Evolutionary conservation across 2,329 filamentous ascomycete genomes (phyloP).

Genomic region (Orbilia javanica): DNA sequence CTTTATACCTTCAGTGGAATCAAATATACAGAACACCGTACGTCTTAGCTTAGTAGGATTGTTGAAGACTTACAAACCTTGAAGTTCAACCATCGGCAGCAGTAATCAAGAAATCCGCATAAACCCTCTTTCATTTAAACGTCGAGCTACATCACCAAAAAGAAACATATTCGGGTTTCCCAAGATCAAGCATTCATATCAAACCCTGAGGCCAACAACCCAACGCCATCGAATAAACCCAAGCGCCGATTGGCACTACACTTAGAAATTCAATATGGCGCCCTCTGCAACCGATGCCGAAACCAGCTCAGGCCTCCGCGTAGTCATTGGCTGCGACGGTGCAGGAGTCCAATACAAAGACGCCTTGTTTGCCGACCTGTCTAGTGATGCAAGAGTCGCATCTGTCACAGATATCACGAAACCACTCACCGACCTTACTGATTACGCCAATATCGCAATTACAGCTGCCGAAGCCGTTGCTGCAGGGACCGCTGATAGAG

Average conservation of each 20-base stretch:
- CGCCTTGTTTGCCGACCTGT: constrained; percentile 41
- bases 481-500: constrained; percentile 78
- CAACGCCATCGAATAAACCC: background rate
- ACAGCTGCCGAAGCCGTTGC: constrained; percentile 69
- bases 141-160: background rate
- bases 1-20: background rate
- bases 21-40: background rate
- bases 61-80: background rate
- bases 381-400: constrained; percentile 25
- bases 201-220: background rate
- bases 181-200: background rate
- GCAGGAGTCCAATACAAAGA: constrained; percentile 58
- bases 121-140: background rate
- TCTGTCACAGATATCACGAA: constrained; percentile 51
- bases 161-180: background rate
- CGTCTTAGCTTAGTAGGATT: no score
- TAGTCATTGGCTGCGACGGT: constrained; percentile 52
- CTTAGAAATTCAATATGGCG: constrained; percentile 31
- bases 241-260: background rate
- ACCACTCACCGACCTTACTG: constrained; percentile 62
- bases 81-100: background rate
- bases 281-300: constrained; percentile 26
- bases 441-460: constrained; percentile 44
- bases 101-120: background rate
- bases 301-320: constrained; percentile 22